phyloP scores from a whole-genome alignment of 108 stramenopile species.

The Pseudonitzschia pungens region DNA sequence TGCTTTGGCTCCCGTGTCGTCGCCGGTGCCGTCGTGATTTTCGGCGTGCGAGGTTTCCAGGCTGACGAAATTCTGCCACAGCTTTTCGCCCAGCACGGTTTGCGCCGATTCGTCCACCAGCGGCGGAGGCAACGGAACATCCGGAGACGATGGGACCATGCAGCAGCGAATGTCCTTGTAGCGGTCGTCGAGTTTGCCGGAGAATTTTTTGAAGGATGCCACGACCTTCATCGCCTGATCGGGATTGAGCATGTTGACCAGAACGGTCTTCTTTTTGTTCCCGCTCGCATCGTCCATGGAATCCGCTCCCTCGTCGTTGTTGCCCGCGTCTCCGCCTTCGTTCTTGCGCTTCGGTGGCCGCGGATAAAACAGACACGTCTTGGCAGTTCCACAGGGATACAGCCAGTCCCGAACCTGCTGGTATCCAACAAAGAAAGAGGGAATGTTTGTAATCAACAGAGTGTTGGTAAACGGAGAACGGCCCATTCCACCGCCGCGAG shows the following conservation, averaged over 20 bases:
- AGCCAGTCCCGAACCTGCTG: conserved; percentile 33
- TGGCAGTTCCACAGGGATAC: conserved; percentile 36
- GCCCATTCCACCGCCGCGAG: not conserved
- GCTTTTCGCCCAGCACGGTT: conserved; percentile 24
- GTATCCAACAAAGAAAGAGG: conserved; percentile 31
- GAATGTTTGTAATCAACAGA: conserved; percentile 38
- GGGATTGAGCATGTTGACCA: conserved; percentile 51
- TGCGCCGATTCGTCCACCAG: conserved; percentile 32
- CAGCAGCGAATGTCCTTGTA: conserved; percentile 35
- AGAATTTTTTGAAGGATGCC: conserved; percentile 29
- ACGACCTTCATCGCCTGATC: conserved; percentile 49
- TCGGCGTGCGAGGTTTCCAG: conserved; percentile 17
- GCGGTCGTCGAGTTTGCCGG: conserved; percentile 22
- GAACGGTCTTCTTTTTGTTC: conserved; percentile 20
- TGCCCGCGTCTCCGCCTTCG: conserved; percentile 19
- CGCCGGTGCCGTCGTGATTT: not conserved
- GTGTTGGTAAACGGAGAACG: conserved; percentile 35
- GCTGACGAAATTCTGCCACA: conserved; percentile 31
- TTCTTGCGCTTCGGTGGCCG: conserved; percentile 1
- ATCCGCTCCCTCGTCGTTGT: conserved; percentile 10
- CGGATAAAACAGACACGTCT: conserved; percentile 33
- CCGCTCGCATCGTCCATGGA: not conserved
- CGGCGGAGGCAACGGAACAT: conserved; percentile 47
- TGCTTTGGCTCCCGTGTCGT: not conserved
- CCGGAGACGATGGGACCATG: conserved; percentile 47